phyloP scores from a whole-genome alignment of 352 stramenopile genomes.

The Globisporangium okanoganense region DNA sequence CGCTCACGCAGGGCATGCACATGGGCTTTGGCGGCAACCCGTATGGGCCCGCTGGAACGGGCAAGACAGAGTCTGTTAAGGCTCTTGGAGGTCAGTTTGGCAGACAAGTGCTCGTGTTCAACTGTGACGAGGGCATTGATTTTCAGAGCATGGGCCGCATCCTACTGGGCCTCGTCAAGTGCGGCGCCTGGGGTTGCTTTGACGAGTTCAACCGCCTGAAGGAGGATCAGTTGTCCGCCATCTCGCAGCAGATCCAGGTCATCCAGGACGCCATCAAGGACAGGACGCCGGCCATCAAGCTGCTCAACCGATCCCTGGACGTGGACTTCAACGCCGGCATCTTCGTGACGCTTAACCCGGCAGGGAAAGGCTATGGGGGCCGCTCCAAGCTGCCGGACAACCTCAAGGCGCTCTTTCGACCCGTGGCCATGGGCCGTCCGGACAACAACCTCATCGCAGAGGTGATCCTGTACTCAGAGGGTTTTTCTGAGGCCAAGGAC shows the following conservation, averaged over 20 bases:
- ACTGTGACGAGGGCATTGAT: slow-evolving; percentile 94
- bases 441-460: slow-evolving; percentile 95
- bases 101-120: slow-evolving; percentile 91
- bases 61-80: slow-evolving; percentile 95
- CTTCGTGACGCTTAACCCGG: slow-evolving; percentile 95
- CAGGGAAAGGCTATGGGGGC: slow-evolving; percentile 92
- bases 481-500: slow-evolving; percentile 88
- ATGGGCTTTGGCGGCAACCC: slow-evolving; percentile 93
- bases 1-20: slow-evolving; percentile 92
- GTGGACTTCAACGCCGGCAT: slow-evolving; percentile 94
- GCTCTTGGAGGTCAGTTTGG: slow-evolving; percentile 89
- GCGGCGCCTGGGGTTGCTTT: slow-evolving; percentile 95
- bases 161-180: slow-evolving; percentile 94
- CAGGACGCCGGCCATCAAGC: slow-evolving; percentile 51
- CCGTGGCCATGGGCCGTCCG: slow-evolving; percentile 89
- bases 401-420: slow-evolving; percentile 93
- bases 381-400: slow-evolving; percentile 93
- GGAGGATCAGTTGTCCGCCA: slow-evolving; percentile 91
- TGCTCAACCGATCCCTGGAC: slow-evolving; percentile 84
- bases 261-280: slow-evolving; percentile 95
- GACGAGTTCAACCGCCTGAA: slow-evolving; percentile 97
- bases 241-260: slow-evolving; percentile 94
- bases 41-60: slow-evolving; percentile 92
- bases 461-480: slow-evolving; percentile 91
- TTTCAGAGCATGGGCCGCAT: slow-evolving; percentile 94